phyloP scores from a whole-genome alignment of 1,284 basidiomycete species.

The Vanrija pseudolonga region DNA sequence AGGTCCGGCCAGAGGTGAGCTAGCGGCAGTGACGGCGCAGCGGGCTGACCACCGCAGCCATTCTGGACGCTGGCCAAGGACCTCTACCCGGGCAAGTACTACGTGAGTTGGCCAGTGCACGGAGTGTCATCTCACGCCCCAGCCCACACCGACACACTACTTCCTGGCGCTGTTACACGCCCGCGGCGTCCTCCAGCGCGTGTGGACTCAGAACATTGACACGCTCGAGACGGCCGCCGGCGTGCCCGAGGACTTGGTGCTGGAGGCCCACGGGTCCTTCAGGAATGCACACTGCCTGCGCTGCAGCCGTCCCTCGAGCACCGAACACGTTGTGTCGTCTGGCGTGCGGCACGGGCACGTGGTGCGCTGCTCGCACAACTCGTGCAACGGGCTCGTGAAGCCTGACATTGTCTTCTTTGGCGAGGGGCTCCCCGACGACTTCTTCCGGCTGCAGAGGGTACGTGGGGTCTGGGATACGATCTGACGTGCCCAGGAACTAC shows the following conservation, averaged over 20 bases:
- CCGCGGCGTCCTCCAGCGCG: conserved; percentile 34
- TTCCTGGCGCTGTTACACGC: conserved; percentile 60
- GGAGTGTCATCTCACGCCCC: conserved; percentile 33
- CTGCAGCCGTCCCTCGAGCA: conserved; percentile 58
- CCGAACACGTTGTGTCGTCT: conserved; percentile 64
- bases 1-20: conserved; percentile 35
- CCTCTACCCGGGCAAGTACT: conserved; percentile 62
- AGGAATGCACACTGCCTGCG: conserved; percentile 74
- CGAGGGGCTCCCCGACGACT: conserved; percentile 56
- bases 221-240: conserved; percentile 85
- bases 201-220: conserved; percentile 62
- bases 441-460: conserved; percentile 42
- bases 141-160: conserved; percentile 82
- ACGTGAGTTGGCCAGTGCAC: conserved; percentile 23
- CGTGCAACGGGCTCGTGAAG: conserved; percentile 71
- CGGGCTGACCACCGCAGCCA: conserved; percentile 34
- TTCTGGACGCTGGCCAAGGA: conserved; percentile 86
- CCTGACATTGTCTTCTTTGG: conserved; percentile 96
- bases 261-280: conserved; percentile 94
- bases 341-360: conserved; percentile 60
- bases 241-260: conserved; percentile 66
- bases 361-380: conserved; percentile 55
- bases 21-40: background rate
- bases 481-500: conserved; percentile 6
- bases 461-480: conserved; percentile 2